Evolutionary conservation across 306 rosid genomes (phyloP).

Genomic region (Gastrolobium villosum): DNA sequence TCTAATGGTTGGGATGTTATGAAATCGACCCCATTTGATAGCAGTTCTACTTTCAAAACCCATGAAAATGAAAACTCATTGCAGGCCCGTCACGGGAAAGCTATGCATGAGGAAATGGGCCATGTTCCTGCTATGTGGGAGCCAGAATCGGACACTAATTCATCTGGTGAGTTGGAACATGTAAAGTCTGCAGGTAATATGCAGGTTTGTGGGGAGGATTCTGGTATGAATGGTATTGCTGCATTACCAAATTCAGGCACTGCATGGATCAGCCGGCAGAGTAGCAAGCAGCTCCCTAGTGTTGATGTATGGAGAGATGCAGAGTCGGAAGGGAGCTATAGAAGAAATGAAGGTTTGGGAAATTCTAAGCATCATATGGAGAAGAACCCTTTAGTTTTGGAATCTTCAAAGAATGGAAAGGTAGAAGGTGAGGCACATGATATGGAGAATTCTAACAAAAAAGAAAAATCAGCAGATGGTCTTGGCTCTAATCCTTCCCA

Average conservation of each 20-base stretch:
- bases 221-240: slow-evolving; percentile 56
- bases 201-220: slow-evolving; percentile 62
- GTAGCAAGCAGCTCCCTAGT: slow-evolving; percentile 61
- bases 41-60: slow-evolving; percentile 61
- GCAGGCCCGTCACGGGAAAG: slow-evolving; percentile 58
- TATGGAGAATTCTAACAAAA: slow-evolving; percentile 54
- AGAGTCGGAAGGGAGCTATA: slow-evolving; percentile 62
- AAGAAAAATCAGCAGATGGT: slow-evolving; percentile 55
- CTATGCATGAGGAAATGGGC: slow-evolving; percentile 61
- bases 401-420: slow-evolving; percentile 75
- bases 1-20: slow-evolving; percentile 79
- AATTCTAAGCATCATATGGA: slow-evolving; percentile 68
- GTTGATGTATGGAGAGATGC: slow-evolving; percentile 77
- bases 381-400: slow-evolving; percentile 66
- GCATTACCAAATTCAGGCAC: slow-evolving; percentile 62
- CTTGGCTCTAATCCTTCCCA: slow-evolving; percentile 52
- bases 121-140: slow-evolving; percentile 64
- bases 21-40: slow-evolving; percentile 64
- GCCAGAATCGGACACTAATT: slow-evolving; percentile 60
- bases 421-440: slow-evolving; percentile 59
- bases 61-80: slow-evolving; percentile 63
- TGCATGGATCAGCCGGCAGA: slow-evolving; percentile 64
- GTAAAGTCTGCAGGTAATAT: slow-evolving; percentile 63
- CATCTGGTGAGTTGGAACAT: slow-evolving; percentile 63
- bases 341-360: slow-evolving; percentile 64